Base-by-base conservation (phyloP, 345 rosid species). In the Lumnitzera racemosa region DNA sequence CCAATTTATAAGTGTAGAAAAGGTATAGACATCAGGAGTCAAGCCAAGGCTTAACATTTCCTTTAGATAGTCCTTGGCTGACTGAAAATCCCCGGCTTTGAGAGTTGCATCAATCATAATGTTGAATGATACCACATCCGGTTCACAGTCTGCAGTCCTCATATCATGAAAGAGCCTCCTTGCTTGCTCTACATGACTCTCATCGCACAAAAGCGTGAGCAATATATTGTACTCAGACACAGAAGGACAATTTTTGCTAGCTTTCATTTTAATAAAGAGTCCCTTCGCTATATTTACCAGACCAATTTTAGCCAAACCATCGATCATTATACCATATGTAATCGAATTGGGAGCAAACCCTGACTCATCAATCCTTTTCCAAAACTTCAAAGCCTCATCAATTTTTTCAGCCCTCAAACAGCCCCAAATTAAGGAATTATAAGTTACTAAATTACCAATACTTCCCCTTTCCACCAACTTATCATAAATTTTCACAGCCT, bases 221-320 rank as follows among this genome's bases (percentile, higher is more conserved):
- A 81, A 55, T 2, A 72, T 62, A 70, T 84, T 85, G 71, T 72
- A 84, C 71, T 82, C 85, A 25, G 56, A 65, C 66, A 72, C 61
- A 10, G 62, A 51, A 25, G 85, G 89, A 50, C 31, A 61, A 52
- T 69, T 57, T 67, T 76, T 60, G 51, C 68, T 65, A 46, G 51
- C 51, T 73, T 77, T 81, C 78, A 80, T 67, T 71, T 78, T 78
- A 67, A 66, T 56, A 50, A 84, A 76, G 53, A 87, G 20, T 55
- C 91, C 95, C 71, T 79, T 84, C 16, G 89, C 85, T 57, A 82
- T 25, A 68, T 72, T 84, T 63, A 78, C 81, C 79, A 84, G 55
- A 25, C 75, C 64, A 25, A 58, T 61, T 69, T 79, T 81, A 78
- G 84, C 78, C 60, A 81, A 72, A 62, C 87, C 90, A 60, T 66